Conservation (phyloP, 1,139 yeast species). For the Sugiyamaella neomexicana region DNA sequence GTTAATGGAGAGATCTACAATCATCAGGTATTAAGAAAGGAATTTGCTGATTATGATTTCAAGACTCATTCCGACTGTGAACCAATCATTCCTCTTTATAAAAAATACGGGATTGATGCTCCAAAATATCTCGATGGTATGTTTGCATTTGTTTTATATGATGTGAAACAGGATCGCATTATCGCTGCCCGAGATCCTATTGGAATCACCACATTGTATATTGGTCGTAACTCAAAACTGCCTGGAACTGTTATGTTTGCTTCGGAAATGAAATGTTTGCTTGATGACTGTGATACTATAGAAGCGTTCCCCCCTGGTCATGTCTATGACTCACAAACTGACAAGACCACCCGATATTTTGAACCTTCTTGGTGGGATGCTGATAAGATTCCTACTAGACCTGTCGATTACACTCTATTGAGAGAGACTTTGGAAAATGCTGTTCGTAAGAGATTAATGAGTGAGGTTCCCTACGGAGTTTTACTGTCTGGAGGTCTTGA, state of each 20-base stretch:
- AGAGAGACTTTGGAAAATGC: conserved; percentile 88
- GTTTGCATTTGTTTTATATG: conserved; percentile 95
- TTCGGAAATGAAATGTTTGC: conserved; percentile 88
- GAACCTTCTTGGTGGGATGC: conserved; percentile 95
- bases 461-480: conserved; percentile 98
- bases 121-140: conserved; percentile 95
- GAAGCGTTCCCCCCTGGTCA: conserved; percentile 98
- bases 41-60: conserved; percentile 68
- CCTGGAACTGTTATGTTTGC: conserved; percentile 87
- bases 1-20: conserved; percentile 98
- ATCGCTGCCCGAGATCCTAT: conserved; percentile 98
- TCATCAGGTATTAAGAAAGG: conserved; percentile 84
- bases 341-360: conserved; percentile 80
- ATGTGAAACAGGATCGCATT: conserved; percentile 77
- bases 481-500: conserved; percentile 95
- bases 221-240: conserved; percentile 74
- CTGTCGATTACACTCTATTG: conserved; percentile 67
- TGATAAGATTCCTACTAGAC: conserved; percentile 65
- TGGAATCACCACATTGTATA: conserved; percentile 93
- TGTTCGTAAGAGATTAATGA: conserved; percentile 98
- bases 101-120: conserved; percentile 84
- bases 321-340: conserved; percentile 89
- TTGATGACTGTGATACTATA: conserved; percentile 92
- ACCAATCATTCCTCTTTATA: conserved; percentile 88
- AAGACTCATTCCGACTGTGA: conserved; percentile 94